A percentile compares a stretch with the other conserved stretches of the same genome.
phyloP scores from a whole-genome alignment of 495 filamentous ascomycete species.

The Amniculicola lignicola region DNA sequence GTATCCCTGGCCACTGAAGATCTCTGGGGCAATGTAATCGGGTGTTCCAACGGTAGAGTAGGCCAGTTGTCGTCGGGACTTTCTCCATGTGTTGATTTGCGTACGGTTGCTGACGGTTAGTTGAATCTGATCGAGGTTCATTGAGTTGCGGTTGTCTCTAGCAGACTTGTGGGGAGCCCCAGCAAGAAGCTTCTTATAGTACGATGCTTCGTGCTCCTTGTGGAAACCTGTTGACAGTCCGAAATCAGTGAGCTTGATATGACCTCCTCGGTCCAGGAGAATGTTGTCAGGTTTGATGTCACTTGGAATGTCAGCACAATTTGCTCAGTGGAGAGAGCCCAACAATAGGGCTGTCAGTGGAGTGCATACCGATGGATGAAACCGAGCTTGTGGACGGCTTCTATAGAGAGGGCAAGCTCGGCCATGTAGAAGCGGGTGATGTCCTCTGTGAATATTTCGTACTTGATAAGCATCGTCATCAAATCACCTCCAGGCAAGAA shows the following conservation, averaged over 20 bases:
- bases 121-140: conserved; percentile 96
- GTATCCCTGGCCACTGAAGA: conserved; percentile 95
- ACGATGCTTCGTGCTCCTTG: conserved; percentile 94
- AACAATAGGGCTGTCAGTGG: not conserved
- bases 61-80: conserved; percentile 88
- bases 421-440: conserved; percentile 99
- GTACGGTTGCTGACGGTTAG: conserved; percentile 94
- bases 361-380: conserved; percentile 90
- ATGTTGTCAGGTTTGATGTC: conserved; percentile 99
- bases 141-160: conserved; percentile 76
- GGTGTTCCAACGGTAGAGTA: conserved; percentile 98
- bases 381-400: conserved; percentile 94
- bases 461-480: conserved; percentile 99
- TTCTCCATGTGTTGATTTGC: conserved; percentile 97
- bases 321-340: not conserved
- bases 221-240: conserved; percentile 97
- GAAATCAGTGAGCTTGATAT: conserved; percentile 98
- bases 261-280: conserved; percentile 87
- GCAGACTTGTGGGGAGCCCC: conserved; percentile 63
- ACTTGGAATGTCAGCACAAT: conserved; percentile 48
- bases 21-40: conserved; percentile 98
- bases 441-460: conserved; percentile 98
- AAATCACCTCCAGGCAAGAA: conserved; percentile 96
- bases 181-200: conserved; percentile 91
- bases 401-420: conserved; percentile 94